Evolutionary conservation across 371 early-diverging fungal genomes (phyloP).

Genomic region (Rozella allomycis): DNA sequence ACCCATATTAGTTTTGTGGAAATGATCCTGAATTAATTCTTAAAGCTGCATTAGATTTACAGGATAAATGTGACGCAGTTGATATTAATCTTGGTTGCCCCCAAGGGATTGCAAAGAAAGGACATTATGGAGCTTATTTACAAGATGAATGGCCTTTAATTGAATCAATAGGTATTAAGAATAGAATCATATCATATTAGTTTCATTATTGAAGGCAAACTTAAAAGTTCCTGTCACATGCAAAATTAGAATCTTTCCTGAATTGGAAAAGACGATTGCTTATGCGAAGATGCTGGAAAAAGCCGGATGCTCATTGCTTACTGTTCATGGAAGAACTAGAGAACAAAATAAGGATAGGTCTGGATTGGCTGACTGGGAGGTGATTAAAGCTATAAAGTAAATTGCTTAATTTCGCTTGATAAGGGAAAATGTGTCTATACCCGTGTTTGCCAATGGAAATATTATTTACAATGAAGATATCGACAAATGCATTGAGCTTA

Average conservation of each 20-base stretch:
- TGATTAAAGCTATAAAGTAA: conserved; percentile 78
- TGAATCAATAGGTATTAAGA: conserved; percentile 25
- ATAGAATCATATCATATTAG: conserved; percentile 9
- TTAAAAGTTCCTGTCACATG: conserved; percentile 87
- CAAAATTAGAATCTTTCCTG: conserved; percentile 88
- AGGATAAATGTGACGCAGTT: conserved; percentile 77
- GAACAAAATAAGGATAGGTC: conserved; percentile 93
- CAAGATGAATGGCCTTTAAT: conserved; percentile 84
- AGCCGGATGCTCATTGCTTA: conserved; percentile 78
- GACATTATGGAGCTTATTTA: conserved; percentile 87
- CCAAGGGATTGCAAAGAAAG: conserved; percentile 78
- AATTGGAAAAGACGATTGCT: conserved; percentile 68
- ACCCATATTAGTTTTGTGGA: conserved; percentile 67
- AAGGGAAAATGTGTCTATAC: conserved; percentile 41
- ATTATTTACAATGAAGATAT: conserved; percentile 79
- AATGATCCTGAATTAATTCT: conserved; percentile 77
- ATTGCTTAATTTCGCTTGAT: conserved; percentile 7
- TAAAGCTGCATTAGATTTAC: conserved; percentile 55
- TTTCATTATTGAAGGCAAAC: conserved; percentile 47
- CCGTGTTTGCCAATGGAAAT: conserved; percentile 95
- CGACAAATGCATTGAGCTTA: conserved; percentile 60
- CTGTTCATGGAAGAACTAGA: conserved; percentile 87
- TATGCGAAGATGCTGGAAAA: conserved; percentile 94
- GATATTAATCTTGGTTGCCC: conserved; percentile 98
- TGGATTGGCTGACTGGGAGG: conserved; percentile 92